phyloP scores from a whole-genome alignment of 1,284 basidiomycete genomes.

The Apiotrichum porosum region DNA sequence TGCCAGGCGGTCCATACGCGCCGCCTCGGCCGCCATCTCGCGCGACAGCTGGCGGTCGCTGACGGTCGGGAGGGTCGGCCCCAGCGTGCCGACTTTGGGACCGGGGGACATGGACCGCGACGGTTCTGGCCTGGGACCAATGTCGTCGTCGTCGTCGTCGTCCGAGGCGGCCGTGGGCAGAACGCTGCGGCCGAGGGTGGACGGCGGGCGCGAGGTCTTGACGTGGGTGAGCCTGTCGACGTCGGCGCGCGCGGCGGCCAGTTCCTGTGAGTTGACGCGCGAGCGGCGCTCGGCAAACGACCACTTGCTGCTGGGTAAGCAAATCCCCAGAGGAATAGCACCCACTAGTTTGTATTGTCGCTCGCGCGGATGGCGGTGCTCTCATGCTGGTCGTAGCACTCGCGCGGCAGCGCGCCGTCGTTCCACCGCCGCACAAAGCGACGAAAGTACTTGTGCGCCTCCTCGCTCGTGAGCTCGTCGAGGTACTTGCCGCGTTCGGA shows the following conservation, averaged over 20 bases:
- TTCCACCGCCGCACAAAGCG: slow-evolving; percentile 49
- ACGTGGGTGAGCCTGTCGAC: slow-evolving; percentile 14
- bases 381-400: slow-evolving; percentile 29
- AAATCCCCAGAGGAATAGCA: background rate
- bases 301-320: slow-evolving; percentile 31
- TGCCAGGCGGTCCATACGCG: slow-evolving; percentile 7
- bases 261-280: slow-evolving; percentile 22
- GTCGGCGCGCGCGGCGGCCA: slow-evolving; percentile 13
- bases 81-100: slow-evolving; percentile 15
- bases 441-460: slow-evolving; percentile 45
- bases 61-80: slow-evolving; percentile 26
- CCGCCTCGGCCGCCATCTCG: slow-evolving; percentile 26
- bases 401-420: slow-evolving; percentile 34
- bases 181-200: background rate
- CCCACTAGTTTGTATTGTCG: slow-evolving; percentile 36
- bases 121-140: too few relatives aligned
- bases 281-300: slow-evolving; percentile 31
- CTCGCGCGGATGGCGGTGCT: slow-evolving; percentile 21
- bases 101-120: background rate
- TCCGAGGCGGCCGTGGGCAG: background rate
- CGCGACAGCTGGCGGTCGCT: slow-evolving; percentile 41
- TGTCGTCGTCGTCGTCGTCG: background rate
- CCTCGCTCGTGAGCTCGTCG: slow-evolving; percentile 39
- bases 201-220: background rate
- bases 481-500: slow-evolving; percentile 40